Evolutionary conservation across 1,284 basidiomycete species (phyloP), one percentile per base, ranked within the genome.

Genomic region (Malassezia cuniculi): DNA sequence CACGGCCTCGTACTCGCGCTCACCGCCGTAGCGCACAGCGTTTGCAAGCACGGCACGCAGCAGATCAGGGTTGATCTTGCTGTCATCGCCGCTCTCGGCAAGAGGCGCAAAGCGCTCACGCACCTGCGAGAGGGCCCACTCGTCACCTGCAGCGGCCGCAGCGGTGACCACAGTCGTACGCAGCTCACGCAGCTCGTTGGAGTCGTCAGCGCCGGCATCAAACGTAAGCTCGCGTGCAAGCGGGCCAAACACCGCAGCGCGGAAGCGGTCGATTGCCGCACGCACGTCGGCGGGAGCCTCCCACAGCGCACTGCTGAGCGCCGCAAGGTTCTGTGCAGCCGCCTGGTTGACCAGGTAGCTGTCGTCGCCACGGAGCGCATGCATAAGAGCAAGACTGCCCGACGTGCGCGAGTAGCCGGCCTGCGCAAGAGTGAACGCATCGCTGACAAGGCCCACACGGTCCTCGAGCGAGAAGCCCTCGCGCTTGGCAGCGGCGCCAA

Each of bases 391-490:
- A 50, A 94, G 72, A 6, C 80, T 78, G 48, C 78, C 79, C 53
- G 82, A 83, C 24, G 85, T 75, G 48, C 80, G 75, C 36, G 76
- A 72, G 57, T 82, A 76, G 2, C 85, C 84, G 19, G 85, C 82
- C 60, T 81, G 78, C 24, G 84, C 77, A 22, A 93, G 74, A 0
- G 80, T 79, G 55, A 83, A 76, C 1, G 80, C 75, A 59, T 90
- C 85, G 48, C 80, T 77, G 21, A 89, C 76, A 10, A 94, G 72
- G 16, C 86, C 86, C 47, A 89, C 78, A 31, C 85, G 77, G 68
- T 97, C 90, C 50, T 82, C 79, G 41, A 85, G 71, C 5, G 79
- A 75, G 70, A 93, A 85, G 7, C 73, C 70, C 17, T 71, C 57
- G 60, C 77, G 78, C 11, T 79, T 75, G 3, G 84, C 82, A 60